These are phyloP conservation scores for Xylaria acuta DNA, from an alignment of 495 filamentous ascomycete species.

Conservation along the genomic window DNA sequence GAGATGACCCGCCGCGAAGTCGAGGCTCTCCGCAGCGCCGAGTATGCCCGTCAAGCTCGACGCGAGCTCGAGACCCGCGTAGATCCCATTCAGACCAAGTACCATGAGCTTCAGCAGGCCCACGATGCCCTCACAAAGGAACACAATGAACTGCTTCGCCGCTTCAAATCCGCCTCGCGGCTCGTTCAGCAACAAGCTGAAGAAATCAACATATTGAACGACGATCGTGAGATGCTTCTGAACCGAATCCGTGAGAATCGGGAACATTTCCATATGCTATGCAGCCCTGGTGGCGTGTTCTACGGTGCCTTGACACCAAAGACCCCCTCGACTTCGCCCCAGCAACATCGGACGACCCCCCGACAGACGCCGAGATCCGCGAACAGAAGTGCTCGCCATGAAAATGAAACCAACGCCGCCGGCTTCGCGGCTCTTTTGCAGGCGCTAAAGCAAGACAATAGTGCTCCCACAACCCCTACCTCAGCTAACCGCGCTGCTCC, in stretches of 20 bases:
- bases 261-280: conserved; percentile 76
- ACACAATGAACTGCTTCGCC: conserved; percentile 66
- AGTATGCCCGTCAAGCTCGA: conserved; percentile 56
- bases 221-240: conserved; percentile 77
- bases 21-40: conserved; percentile 75
- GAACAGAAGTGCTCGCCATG: conserved; percentile 45
- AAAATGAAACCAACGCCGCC: conserved; percentile 51
- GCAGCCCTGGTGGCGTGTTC: conserved; percentile 61
- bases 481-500: conserved; percentile 46
- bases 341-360: conserved; percentile 53
- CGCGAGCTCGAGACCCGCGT: conserved; percentile 49
- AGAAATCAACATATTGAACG: conserved; percentile 66
- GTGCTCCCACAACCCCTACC: conserved; percentile 64
- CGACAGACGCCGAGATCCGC: conserved; percentile 56
- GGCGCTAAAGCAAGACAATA: conserved; percentile 75
- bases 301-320: conserved; percentile 61
- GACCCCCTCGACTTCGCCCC: conserved; percentile 55
- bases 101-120: conserved; percentile 52
- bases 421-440: conserved; percentile 80
- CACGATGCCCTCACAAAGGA: conserved; percentile 68
- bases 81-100: conserved; percentile 52
- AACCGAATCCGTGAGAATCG: conserved; percentile 87
- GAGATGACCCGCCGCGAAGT: conserved; percentile 92
- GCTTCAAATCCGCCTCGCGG: conserved; percentile 74
- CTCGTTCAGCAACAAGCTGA: conserved; percentile 72